Evolutionary conservation across 116 monocot genomes (phyloP).

Genomic region (Phalaenopsis hybrid): DNA sequence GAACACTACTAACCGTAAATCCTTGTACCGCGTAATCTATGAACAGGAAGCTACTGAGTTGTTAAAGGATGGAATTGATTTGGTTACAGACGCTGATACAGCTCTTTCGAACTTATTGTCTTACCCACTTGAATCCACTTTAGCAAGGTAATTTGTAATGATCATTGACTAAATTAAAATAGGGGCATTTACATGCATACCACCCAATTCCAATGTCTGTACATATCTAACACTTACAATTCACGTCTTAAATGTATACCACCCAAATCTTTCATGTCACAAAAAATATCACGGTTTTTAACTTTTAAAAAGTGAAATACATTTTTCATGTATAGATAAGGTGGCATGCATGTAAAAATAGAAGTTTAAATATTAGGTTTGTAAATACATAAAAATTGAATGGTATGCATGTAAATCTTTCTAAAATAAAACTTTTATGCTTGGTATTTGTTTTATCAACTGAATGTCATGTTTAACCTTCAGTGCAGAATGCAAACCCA

Average conservation of each 20-base stretch:
- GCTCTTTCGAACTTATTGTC: constrained; percentile 71
- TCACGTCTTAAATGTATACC: no score
- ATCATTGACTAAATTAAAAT: not conserved
- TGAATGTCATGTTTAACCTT: constrained; percentile 2
- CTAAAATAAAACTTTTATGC: not conserved
- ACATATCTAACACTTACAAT: no score
- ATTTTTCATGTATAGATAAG: no score
- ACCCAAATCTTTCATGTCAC: no score
- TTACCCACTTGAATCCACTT: constrained; percentile 75
- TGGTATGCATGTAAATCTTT: no score
- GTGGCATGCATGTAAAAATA: no score
- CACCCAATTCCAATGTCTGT: no score
- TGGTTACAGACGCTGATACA: constrained; percentile 65
- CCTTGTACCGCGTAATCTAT: not conserved
- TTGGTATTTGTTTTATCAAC: not conserved
- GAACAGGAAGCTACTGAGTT: constrained; percentile 76
- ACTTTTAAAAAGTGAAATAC: no score
- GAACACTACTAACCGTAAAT: constrained; percentile 1
- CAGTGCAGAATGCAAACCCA: constrained; percentile 74
- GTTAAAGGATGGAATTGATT: constrained; percentile 86
- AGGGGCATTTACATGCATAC: no score
- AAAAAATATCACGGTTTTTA: no score
- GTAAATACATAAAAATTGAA: no score
- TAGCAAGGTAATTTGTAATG: constrained; percentile 44
- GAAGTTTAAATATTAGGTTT: no score